Base-by-base conservation (phyloP, 1,284 basidiomycete species). In the Prillingera fragicola region DNA sequence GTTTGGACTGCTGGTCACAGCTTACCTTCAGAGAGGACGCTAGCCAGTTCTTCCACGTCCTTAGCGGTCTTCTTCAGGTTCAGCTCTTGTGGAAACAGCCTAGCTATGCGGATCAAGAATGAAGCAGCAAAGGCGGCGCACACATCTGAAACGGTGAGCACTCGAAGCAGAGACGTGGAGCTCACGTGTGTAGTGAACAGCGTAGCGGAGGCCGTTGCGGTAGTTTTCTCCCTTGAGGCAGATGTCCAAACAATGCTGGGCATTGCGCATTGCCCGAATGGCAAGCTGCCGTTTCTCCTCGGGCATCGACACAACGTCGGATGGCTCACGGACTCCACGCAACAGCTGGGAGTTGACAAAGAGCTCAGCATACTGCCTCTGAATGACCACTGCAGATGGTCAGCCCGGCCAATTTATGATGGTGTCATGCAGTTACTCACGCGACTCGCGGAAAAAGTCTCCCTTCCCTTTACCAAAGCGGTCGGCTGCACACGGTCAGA, bases 111-210 rank as follows among this genome's bases (percentile, higher is more conserved):
- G 45, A 95, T 77, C 46, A 94, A 73, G 68, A 94, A 86, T 4
- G 87, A 87, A 13, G 87, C 89, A 17, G 86, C 81, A 69, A 95
- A 95, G 0, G 89, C 91, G 3, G 90, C 90, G 28, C 87, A 88
- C 35, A 86, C 87, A 64, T 94, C 87, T 8, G 87, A 86, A 15
- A 23, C 22, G 8, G n/a, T n/a, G n/a, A n/a, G 32, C 17, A 17
- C 17, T 18, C 23, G 39, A n/a, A n/a, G n/a, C n/a, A n/a, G n/a
- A n/a, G 14, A 40, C 25, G 13, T 23, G 8, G 24, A 19, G 38
- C 88, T 86, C 60, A 50, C 55, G 60, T 37, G 62, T 66, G 46
- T 72, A 55, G 49, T 61, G 63, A 40, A 65, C 60, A 45, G 60
- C 85, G 61, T 89, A 92, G 75, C 85, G 86, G 77, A 94, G 83